Conservation (phyloP, 495 filamentous ascomycete genomes). For the Penicillium tannophilum region DNA sequence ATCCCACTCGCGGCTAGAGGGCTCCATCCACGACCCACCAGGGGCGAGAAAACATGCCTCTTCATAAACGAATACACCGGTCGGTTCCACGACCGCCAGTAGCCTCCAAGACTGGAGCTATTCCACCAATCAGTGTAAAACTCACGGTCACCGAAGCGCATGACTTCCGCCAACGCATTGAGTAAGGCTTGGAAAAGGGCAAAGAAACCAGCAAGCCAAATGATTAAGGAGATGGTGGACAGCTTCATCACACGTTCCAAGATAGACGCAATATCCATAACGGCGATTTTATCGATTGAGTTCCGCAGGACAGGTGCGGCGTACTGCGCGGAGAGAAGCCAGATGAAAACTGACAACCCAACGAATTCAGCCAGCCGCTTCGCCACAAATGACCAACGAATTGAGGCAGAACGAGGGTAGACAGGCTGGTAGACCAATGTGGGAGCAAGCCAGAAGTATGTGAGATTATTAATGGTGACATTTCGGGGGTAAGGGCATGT, state of each 20-base stretch:
- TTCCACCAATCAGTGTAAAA: constrained; percentile 99
- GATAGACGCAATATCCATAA: constrained; percentile 79
- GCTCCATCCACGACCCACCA: constrained; percentile 80
- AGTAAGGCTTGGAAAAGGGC: constrained; percentile 88
- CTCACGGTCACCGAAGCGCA: constrained; percentile 85
- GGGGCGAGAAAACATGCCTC: constrained; percentile 83
- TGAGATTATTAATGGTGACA: constrained; percentile 81
- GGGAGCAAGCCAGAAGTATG: constrained; percentile 96
- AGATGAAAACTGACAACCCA: constrained; percentile 80
- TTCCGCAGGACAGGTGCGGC: constrained; percentile 87
- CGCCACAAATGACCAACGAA: constrained; percentile 82
- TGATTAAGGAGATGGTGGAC: constrained; percentile 87
- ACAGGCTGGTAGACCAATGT: constrained; percentile 96
- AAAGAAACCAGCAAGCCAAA: constrained; percentile 97
- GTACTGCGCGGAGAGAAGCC: constrained; percentile 91
- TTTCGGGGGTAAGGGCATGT: constrained; percentile 88
- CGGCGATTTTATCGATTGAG: constrained; percentile 79
- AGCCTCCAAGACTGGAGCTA: constrained; percentile 75
- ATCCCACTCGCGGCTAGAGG: constrained; percentile 65
- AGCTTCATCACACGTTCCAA: constrained; percentile 91
- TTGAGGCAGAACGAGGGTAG: constrained; percentile 76
- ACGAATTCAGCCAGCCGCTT: constrained; percentile 79
- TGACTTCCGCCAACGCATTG: constrained; percentile 89
- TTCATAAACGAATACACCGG: constrained; percentile 96
- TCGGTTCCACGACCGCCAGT: constrained; percentile 98